Base-by-base conservation (phyloP, 768 basidiomycete genomes). In the Kwoniella newhampshirensis region DNA sequence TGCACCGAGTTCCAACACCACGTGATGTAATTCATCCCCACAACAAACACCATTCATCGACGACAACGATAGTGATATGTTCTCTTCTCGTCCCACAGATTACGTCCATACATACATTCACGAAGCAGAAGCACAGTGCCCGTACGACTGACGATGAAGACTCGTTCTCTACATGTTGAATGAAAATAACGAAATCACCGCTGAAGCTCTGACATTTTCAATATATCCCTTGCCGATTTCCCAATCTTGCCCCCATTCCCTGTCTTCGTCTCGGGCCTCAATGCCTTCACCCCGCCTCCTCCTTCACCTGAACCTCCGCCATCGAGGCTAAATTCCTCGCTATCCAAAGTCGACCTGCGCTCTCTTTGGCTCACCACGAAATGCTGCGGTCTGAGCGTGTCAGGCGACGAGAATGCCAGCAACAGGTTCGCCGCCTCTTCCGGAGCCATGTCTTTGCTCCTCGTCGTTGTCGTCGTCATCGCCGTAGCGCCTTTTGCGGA, bases 351-450 rank as follows among this genome's bases (percentile, higher is more conserved):
- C 49, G 47, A 30, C 30, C 66, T 39, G 18, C 59, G 21, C 27
- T 50, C 54, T 27, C 61, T 43, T 25, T 54, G 44, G 41, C 8
- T 41, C 8, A 36, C 39, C 23, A 36, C 49, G 18, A 42, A 35
- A 2, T 43, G 25, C n/a, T 54, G 51, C 23, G 63, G 71, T n/a
- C 71, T 39, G 21, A 73, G 49, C 2, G 63, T 64, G 44, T 73
- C 71, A 13, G 71, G 71, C 1, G 68, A 70, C 1, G 64, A 67
- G 52, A 73, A 70, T 20, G 71, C 71, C 39, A 73, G 42, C 2
- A 73, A 52, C 1, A 73, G 41, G 51, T 73, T 73, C 7, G 71
- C 71, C 3, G 68, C 71, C 47, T 70, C 71, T 47, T 70, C 68
- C 17, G 57, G 30, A n/a, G 56, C 42, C 58, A 63, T 64, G 30